Percentiles rank a stretch among this genome's conserved stretches.
These are phyloP conservation scores for Apiospora sp. DNA, from an alignment of 2,329 filamentous ascomycete species.

Conservation along the genomic window DNA sequence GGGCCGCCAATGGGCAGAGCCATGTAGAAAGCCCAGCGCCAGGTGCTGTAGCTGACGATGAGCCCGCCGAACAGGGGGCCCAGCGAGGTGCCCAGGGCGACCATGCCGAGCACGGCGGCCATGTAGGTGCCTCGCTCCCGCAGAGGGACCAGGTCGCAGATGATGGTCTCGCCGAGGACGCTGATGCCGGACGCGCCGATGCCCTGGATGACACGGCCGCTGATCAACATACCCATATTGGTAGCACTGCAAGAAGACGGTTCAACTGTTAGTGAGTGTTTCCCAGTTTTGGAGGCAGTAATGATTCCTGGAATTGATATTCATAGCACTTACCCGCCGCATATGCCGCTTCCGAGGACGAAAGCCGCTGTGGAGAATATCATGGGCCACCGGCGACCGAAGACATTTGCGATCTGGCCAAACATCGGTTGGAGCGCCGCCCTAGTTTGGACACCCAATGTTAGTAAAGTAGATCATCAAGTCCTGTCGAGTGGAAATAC, in stretches of 20 bases:
- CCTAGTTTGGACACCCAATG: not conserved
- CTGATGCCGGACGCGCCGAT: constrained; percentile 27
- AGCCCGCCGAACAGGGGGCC: constrained; percentile 63
- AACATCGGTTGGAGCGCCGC: constrained; percentile 53
- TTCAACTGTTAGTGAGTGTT: not conserved
- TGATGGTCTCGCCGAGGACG: not conserved
- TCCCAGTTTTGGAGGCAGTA: rapidly evolving
- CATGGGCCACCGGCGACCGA: constrained; percentile 5
- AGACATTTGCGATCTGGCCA: constrained; percentile 45
- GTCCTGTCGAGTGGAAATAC: not conserved
- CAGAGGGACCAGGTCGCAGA: constrained; percentile 49
- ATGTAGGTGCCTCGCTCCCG: constrained; percentile 44
- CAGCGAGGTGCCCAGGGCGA: constrained; percentile 61
- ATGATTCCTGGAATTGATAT: not conserved
- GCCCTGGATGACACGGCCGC: constrained; percentile 53
- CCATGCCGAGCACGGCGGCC: constrained; percentile 37
- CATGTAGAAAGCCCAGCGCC: constrained; percentile 73
- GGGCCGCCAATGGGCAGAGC: constrained; percentile 60
- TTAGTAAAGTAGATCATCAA: not conserved
- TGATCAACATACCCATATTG: constrained; percentile 42
- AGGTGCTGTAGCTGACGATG: constrained; percentile 58
- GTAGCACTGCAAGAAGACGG: not conserved
- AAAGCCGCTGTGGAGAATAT: not conserved
- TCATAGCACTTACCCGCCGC: not conserved
- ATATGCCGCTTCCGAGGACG: not conserved